Percentiles rank a stretch among this genome's conserved stretches.
Conservation (phyloP, 495 filamentous ascomycete genomes). For the Elaphomyces granulatus region DNA sequence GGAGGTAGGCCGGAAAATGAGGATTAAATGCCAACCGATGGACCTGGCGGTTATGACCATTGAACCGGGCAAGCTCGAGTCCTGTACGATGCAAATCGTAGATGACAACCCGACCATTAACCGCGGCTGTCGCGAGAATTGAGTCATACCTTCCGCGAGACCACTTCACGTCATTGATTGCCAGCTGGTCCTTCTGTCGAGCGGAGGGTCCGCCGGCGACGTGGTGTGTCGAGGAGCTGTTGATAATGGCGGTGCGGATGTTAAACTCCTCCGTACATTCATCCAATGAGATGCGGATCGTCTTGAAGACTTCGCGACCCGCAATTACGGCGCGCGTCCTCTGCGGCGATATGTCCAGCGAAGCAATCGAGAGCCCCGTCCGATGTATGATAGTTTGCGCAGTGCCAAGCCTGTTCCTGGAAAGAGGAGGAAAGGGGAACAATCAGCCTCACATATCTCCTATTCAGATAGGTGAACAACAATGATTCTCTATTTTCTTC, state of each 20-base stretch:
- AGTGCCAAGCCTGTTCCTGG: slow-evolving; percentile 37
- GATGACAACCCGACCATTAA: slow-evolving; percentile 72
- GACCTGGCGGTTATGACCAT: slow-evolving; percentile 83
- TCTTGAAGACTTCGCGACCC: slow-evolving; percentile 74
- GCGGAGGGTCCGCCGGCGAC: slow-evolving; percentile 35
- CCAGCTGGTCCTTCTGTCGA: slow-evolving; percentile 54
- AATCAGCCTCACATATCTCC: not conserved
- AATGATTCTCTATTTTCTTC: too few relatives aligned
- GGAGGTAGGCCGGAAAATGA: slow-evolving; percentile 54
- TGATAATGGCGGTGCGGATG: slow-evolving; percentile 58
- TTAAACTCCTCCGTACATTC: slow-evolving; percentile 64
- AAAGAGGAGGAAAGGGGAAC: not conserved
- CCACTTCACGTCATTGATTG: slow-evolving; percentile 76
- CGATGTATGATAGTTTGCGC: slow-evolving; percentile 61
- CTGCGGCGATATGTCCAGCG: slow-evolving; percentile 65
- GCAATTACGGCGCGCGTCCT: slow-evolving; percentile 65
- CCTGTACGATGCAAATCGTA: slow-evolving; percentile 68
- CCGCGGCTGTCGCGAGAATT: slow-evolving; percentile 69
- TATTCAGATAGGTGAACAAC: too few relatives aligned
- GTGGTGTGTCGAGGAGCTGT: slow-evolving; percentile 50
- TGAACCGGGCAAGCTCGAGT: slow-evolving; percentile 60
- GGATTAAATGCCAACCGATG: slow-evolving; percentile 87
- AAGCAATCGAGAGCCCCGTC: slow-evolving; percentile 56
- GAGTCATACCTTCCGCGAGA: slow-evolving; percentile 49
- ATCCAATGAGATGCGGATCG: slow-evolving; percentile 55